Base-by-base conservation (phyloP, 805 yeast species). In the Candida oleophila region DNA sequence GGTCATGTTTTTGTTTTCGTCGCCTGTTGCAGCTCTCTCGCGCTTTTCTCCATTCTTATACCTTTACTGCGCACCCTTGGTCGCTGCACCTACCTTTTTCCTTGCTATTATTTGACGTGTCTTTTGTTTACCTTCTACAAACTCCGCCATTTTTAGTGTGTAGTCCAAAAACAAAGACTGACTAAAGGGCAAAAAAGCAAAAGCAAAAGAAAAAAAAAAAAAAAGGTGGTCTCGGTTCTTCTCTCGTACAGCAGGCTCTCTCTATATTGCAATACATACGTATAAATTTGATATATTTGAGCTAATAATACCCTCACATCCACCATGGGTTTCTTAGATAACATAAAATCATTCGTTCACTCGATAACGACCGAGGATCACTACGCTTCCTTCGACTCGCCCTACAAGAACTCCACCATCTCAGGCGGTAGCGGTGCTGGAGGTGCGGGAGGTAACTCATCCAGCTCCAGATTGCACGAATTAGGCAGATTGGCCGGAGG, bases 361-460 rank as follows among this genome's bases (percentile, higher is more conserved):
- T 76, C 81, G 22, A 71, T 80, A 36, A 79, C 83, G 5, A 80
- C 85, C 3, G 76, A 74, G 5, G 85, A 80, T 52, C 84, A 80
- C 56, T 80, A 80, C 56, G 85, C 85, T 19, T 73, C 78, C 36
- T 80, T 75, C 49, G 81, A 73, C 11, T 67, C 68, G 15, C 66
- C 69, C 2, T 62, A 62, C 44, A 60, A 55, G 42, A 57, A 59
- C 44, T 54, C 65, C 8, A 55, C 55, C 19, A 57, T 49, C 16
- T 28, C 35, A 4, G n/a, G 20, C 4, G n/a, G 14, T 9, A 51
- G 44, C 21, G 44, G 45, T 21, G 42, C 49, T 25, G 54, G 53
- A 43, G 22, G 39, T 15, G 36, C 5, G 7, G 39, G 39, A 15
- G 39, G n/a, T 15, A 15, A 15, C 18, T 55, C 59, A 16, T 57